These are phyloP conservation scores for Dicorynia guianensis DNA, from an alignment of 306 rosid species.

Conservation along the genomic window DNA sequence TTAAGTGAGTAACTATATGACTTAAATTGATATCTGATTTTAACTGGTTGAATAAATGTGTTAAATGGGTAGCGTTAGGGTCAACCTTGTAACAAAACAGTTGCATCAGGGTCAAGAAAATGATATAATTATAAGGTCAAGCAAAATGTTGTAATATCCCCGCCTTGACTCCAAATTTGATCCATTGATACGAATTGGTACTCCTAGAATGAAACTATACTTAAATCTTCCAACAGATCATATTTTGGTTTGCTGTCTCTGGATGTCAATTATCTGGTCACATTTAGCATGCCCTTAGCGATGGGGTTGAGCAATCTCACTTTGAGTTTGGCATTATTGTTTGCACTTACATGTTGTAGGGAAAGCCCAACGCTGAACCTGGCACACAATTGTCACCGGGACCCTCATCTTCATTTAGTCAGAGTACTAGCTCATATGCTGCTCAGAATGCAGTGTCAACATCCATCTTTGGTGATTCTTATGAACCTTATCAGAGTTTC, in stretches of 20 bases:
- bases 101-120: not conserved
- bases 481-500: conserved; percentile 49
- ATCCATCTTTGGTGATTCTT: conserved; percentile 37
- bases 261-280: not conserved
- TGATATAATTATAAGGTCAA: not conserved
- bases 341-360: conserved; percentile 44
- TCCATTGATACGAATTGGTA: not conserved
- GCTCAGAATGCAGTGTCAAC: conserved; percentile 45
- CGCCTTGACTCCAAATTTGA: not conserved
- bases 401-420: conserved; percentile 47
- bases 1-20: not conserved
- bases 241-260: not conserved
- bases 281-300: conserved; percentile 20
- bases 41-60: not conserved
- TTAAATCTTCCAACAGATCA: not conserved
- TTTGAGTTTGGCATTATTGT: not conserved
- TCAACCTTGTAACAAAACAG: not conserved
- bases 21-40: not conserved
- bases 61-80: not conserved
- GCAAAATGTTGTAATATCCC: not conserved
- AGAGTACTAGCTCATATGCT: conserved; percentile 43
- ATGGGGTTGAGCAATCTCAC: not conserved
- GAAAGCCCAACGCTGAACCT: conserved; percentile 46
- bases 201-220: not conserved
- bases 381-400: conserved; percentile 44